Evolutionary conservation across 805 yeast genomes (phyloP), one percentile per base, ranked within the genome.

Genomic region (Torulaspora indica): DNA sequence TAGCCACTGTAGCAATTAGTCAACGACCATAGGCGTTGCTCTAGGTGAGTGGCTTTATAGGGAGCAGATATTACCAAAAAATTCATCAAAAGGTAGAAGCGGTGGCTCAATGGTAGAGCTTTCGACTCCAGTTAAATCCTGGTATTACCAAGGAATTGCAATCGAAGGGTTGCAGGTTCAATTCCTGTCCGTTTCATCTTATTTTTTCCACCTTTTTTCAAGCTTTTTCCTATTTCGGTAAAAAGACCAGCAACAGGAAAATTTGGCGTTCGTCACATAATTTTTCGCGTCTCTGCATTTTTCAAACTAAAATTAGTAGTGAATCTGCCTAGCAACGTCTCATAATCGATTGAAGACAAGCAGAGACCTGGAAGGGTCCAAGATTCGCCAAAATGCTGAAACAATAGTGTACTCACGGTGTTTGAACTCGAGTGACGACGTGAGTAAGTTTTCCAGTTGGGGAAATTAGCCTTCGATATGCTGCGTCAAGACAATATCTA

Each of bases 91-190:
- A 38, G 29, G 38, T 28, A 52, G 78, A 74, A 74, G 77, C 75
- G 73, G 76, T 74, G 78, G 79, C 78, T 74, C 78, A 74, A 74
- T 74, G 78, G 79, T 73, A 74, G 79, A 74, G 79, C 78, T 72
- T 74, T 74, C 74, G 79, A 74, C 74, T 75, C 79, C 79, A 75
- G 69, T 60, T 58, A 52, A 49, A 55, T 47, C 46, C 55, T 57
- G 61, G 61, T 29, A 42, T 34, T 40, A 41, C 45, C 46, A 43
- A 28, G 55, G 50, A 48, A 54, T 61, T 61, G 67, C 66, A 70
- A 76, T 76, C 82, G 75, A 75, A 76, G 74, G 82, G 82, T 76
- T 77, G 82, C 82, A 77, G 81, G 82, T 78, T 78, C 82, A 74
- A 78, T 75, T 78, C 82, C 81, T 77, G 82, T 76, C 80, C 77